A percentile compares a stretch with the other conserved stretches of the same genome.
Conservation (phyloP, 2,329 filamentous ascomycete genomes). For the Paecilomyces formosus region DNA sequence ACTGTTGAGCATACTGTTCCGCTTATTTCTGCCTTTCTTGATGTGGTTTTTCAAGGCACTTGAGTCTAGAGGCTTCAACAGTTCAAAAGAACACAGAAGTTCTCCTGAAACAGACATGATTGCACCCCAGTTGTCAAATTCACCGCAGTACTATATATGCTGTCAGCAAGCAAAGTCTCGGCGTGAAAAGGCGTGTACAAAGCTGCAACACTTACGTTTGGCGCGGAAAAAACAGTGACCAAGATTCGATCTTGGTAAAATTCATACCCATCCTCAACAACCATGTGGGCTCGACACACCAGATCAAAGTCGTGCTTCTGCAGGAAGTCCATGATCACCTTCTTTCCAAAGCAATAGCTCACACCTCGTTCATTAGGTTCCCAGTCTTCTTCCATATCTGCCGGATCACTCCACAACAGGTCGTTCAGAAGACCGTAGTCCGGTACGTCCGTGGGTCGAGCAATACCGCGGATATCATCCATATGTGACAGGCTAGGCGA, state of each 20-base stretch:
- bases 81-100: conserved; percentile 90
- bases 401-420: conserved; percentile 92
- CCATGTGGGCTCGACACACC: conserved; percentile 97
- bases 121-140: conserved; percentile 98
- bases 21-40: conserved; percentile 93
- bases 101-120: conserved; percentile 97
- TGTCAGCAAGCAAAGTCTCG: conserved; percentile 15
- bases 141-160: conserved; percentile 75
- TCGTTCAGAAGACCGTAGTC: conserved; percentile 96
- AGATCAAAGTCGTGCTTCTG: conserved; percentile 93
- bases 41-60: conserved; percentile 97
- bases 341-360: conserved; percentile 97
- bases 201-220: conserved; percentile 63
- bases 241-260: conserved; percentile 94
- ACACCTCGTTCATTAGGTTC: conserved; percentile 95
- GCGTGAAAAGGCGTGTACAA: background rate
- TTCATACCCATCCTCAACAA: conserved; percentile 97
- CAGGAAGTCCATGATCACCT: conserved; percentile 94
- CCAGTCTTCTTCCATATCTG: conserved; percentile 97
- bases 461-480: conserved; percentile 97
- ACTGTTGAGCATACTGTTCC: conserved; percentile 92
- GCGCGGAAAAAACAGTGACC: conserved; percentile 95
- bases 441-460: conserved; percentile 89
- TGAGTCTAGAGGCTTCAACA: conserved; percentile 92
- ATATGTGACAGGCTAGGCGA: conserved; percentile 90